Conservation (phyloP, 768 basidiomycete genomes). For the Sutorius australiensis region DNA sequence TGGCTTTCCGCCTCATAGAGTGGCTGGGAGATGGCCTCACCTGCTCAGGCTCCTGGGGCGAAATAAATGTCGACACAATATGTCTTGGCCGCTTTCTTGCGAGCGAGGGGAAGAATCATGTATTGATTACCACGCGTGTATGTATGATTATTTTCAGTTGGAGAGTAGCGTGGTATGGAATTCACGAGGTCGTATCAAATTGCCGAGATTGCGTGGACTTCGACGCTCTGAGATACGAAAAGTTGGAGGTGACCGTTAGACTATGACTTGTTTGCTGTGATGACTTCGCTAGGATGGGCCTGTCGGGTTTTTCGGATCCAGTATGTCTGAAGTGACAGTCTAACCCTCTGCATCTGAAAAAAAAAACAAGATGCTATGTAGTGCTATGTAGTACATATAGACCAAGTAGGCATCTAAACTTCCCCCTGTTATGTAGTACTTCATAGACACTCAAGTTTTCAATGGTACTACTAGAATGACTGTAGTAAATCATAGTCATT, state of each 20-base stretch:
- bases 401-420: background rate
- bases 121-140: background rate
- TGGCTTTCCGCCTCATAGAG: background rate
- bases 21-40: conserved; percentile 1
- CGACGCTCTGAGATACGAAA: too few species aligned
- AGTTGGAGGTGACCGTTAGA: too few species aligned
- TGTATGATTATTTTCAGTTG: background rate
- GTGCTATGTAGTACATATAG: background rate
- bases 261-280: too few species aligned
- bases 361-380: background rate
- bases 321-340: too few species aligned
- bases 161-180: background rate
- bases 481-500: background rate
- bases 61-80: background rate
- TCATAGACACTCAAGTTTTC: background rate
- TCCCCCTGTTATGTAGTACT: background rate
- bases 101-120: too few species aligned
- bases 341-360: too few species aligned
- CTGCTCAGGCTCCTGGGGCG: background rate
- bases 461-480: background rate
- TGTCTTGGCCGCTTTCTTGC: background rate
- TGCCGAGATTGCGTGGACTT: too few species aligned
- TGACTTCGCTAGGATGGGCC: too few species aligned
- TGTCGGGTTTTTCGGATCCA: too few species aligned
- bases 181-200: background rate